Base-by-base conservation (phyloP, 2,329 filamentous ascomycete species). In the Colletotrichum agaves region DNA sequence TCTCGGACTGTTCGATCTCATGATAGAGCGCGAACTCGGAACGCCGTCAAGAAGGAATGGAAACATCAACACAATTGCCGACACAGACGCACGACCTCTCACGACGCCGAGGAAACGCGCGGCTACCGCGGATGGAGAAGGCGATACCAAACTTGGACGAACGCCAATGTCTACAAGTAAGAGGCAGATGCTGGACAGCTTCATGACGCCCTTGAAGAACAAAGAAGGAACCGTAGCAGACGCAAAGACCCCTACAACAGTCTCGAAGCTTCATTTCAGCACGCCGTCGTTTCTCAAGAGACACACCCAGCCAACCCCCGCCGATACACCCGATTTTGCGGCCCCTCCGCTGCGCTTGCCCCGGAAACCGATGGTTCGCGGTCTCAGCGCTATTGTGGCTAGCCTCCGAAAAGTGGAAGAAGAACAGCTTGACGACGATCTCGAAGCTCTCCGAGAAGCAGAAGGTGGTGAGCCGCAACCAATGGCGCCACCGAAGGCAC, bases 1-100 rank as follows among this genome's bases (percentile, higher is more conserved):
- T 1, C 83, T 96, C 2, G 92, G 93, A 4, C 80, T 96, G 17
- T 96, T 96, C 75, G 93, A 95, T 74, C 79, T 91, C 11, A 80
- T 93, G 7, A 80, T 82, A 27, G 83, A 86, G 63, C 81, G 82
- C 46, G 82, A 83, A 21, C 77, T 83, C 23, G 80, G 80, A 35
- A 85, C 84, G 5, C 85, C 87, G 1, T 84, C 85, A 5, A 84
- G 80, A 56, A 82, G 63, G n/a, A 71, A 73, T 15, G 72, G 68
- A 19, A 69, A 80, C 75, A 74, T 80, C 77, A 72, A 71, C 73
- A 74, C 63, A 1, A 13, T 27, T 5, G 62, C 69, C 8, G 47
- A 71, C 6, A 33, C 66, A 6, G 47, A 71, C 5, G 35, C 64
- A 5, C 72, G 73, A 13, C 23, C 74, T 4, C 73, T 81, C n/a